These are phyloP conservation scores for Amylostereum chailletii DNA, from an alignment of 1,284 basidiomycete species.

Conservation along the genomic window DNA sequence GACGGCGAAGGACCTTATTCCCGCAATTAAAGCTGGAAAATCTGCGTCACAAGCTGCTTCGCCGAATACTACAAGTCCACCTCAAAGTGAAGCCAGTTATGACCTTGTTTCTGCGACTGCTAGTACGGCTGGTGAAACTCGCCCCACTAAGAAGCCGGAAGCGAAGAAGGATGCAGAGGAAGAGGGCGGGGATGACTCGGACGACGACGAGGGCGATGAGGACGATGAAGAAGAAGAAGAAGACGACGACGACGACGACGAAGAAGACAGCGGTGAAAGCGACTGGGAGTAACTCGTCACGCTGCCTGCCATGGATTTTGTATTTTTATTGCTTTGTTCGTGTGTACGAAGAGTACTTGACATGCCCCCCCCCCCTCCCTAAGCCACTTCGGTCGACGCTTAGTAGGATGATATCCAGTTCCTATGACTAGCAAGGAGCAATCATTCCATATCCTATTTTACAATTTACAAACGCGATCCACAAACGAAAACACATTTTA, in stretches of 20 bases:
- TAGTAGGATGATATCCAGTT: no score
- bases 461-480: no score
- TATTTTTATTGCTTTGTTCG: no score
- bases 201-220: slow-evolving; percentile 9
- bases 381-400: no score
- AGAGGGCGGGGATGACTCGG: slow-evolving; percentile 1
- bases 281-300: slow-evolving; percentile 51
- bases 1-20: slow-evolving; percentile 12
- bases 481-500: not conserved
- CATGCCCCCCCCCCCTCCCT: no score
- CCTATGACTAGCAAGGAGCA: no score
- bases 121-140: slow-evolving; percentile 21
- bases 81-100: slow-evolving; percentile 62
- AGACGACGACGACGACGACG: slow-evolving; percentile 23
- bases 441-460: no score
- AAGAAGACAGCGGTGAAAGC: slow-evolving; percentile 36
- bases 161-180: slow-evolving; percentile 9
- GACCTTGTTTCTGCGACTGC: slow-evolving; percentile 56
- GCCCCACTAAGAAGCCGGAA: slow-evolving; percentile 17
- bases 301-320: no score
- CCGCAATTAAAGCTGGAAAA: slow-evolving; percentile 9
- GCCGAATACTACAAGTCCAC: slow-evolving; percentile 37
- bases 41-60: slow-evolving; percentile 25
- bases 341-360: no score
- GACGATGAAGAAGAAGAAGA: slow-evolving; percentile 9